Base-by-base conservation (phyloP, 2,329 filamentous ascomycete species). In the Arthrobotrys musiformis region DNA sequence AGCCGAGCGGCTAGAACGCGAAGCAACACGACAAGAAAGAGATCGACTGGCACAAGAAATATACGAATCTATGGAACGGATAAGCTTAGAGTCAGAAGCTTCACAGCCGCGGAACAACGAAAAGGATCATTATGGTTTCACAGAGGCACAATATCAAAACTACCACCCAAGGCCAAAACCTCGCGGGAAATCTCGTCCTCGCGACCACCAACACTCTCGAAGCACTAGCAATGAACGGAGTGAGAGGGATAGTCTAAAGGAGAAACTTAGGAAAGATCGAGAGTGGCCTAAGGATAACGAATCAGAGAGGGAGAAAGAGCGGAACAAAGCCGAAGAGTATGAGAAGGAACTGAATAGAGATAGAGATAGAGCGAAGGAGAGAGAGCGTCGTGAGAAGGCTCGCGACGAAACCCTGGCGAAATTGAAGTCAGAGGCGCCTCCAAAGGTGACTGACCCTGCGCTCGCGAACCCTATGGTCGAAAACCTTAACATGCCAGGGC, bases 381-480 rank as follows among this genome's bases (percentile, higher is more conserved):
- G 30, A 6, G 61, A 74, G 17, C 37, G 22, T 17, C 56, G 72
- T 11, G 72, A 64, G 7, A 69, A 48, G 40, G n/a, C 17, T 13
- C 58, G 64, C 50, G 72, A 76, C 44, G 72, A 76, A 24, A 8
- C 64, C 4, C 7, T 35, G 9, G 30, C 46, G 9, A 28, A 54
- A 17, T n/a, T 52, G 22, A 42, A 60, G 19, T 50, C 58, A n/a
- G n/a, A 60, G 7, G 28, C 62, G 24, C 8, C 72, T n/a, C 33
- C 72, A 1, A 70, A 60, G 17, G 50, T 67, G 33, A 54, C 42
- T 30, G 73, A 77, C 58, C 73, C 73, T 5, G 73, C 61, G 17
- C 66, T 77, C 4, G 66, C 58, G 11, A 77, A 77, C 26, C 73
- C 73, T 7, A 70, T 66, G 66, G 24, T 77, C 24, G 73, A 77